Evolutionary conservation across 2,329 filamentous ascomycete species (phyloP), one percentile per base, ranked within the genome.

Genomic region (Mycosphaerella arachidis): DNA sequence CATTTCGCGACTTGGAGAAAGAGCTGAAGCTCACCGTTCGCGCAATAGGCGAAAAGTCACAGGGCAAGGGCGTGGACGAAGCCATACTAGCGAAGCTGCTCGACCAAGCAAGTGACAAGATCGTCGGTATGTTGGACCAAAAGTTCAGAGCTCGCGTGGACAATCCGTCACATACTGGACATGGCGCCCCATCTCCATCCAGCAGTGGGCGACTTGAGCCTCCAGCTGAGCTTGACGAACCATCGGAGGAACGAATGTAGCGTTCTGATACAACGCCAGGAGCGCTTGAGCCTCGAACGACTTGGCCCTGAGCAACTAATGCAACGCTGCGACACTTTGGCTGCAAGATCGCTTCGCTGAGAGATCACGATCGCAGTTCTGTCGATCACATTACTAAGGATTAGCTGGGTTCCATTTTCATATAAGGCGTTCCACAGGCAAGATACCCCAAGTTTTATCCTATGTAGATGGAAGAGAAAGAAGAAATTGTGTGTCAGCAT

Each of bases 101-200:
- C 7, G 89, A 91, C 66, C 85, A 90, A 74, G 91, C 91, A 68
- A 90, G 87, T 1, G 87, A 91, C 68, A 81, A 86, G 61, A 77
- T 92, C 52, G 84, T 91, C 6, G 84, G 80, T 50, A 80, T 91
- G 73, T 79, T 92, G 48, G 88, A 92, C 20, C 86, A 91, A 72
- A 89, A 88, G 72, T 79, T 91, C 48, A 73, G 73, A 27, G 75
- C 71, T 30, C 74, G 72, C 12, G 71, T 78, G 16, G 74, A 75
- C 18, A 64, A 71, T 43, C 70, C 73, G 46, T 67, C 66, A 13
- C 54, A 58, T 29, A 30, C 56, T 18, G 40, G 40, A 18, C 59
- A 31, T 40, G 56, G 63, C 31, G 63, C 60, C 16, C 31, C 50
- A 3, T 57, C 51, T 56, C 24, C 40, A 53, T 30, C 56, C 20